Evolutionary conservation across 345 rosid species (phyloP).

Genomic region (Moringa oleifera): DNA sequence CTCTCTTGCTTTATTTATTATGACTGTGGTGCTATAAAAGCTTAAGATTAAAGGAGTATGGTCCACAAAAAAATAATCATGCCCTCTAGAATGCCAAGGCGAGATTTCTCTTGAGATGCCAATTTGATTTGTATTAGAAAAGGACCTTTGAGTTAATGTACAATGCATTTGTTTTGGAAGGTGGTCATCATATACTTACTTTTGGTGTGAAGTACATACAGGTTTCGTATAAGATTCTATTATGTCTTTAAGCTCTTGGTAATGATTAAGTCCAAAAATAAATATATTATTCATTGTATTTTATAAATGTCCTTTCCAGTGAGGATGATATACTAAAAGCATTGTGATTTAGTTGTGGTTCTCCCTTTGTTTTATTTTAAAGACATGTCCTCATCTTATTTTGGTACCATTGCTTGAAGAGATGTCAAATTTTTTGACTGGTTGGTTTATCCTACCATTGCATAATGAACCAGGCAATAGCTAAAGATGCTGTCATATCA

Average conservation of each 20-base stretch:
- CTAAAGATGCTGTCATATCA: conserved; percentile 72
- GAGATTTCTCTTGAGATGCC: not conserved
- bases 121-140: not conserved
- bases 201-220: too few relatives aligned
- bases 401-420: conserved; percentile 1
- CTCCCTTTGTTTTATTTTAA: not conserved
- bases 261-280: not conserved
- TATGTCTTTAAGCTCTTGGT: not conserved
- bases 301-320: not conserved
- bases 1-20: not conserved
- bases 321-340: not conserved
- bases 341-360: not conserved
- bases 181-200: not conserved
- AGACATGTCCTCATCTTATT: not conserved
- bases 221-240: too few relatives aligned
- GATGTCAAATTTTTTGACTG: conserved; percentile 1
- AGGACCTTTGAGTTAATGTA: not conserved
- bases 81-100: too few relatives aligned
- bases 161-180: not conserved
- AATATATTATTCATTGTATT: not conserved
- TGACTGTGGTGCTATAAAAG: too few relatives aligned
- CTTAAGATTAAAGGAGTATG: too few relatives aligned
- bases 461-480: conserved; percentile 60
- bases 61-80: too few relatives aligned
- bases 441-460: conserved; percentile 6